These are phyloP conservation scores for Urtica urens DNA, from an alignment of 306 rosid species.

Conservation along the genomic window DNA sequence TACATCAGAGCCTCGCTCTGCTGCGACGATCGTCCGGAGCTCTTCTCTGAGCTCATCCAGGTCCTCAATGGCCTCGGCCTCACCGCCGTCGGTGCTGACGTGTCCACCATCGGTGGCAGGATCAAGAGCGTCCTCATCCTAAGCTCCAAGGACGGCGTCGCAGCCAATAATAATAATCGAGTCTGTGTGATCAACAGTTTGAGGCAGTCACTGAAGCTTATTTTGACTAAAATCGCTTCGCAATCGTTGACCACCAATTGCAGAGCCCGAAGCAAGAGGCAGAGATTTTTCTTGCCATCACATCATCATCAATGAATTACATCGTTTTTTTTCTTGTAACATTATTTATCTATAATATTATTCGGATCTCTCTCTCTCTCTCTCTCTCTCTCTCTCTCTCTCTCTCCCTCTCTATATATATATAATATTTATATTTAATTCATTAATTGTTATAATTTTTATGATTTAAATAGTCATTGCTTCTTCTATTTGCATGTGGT, in stretches of 20 bases:
- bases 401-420: too few relatives aligned
- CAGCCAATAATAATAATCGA: too few relatives aligned
- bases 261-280: constrained; percentile 81
- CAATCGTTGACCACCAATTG: constrained; percentile 36
- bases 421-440: too few relatives aligned
- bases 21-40: constrained; percentile 84
- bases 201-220: constrained; percentile 65
- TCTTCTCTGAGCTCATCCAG: constrained; percentile 74
- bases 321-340: too few relatives aligned
- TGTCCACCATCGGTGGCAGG: constrained; percentile 77
- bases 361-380: not conserved
- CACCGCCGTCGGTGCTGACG: constrained; percentile 70
- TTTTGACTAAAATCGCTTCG: constrained; percentile 48
- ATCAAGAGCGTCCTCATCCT: constrained; percentile 66
- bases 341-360: not conserved
- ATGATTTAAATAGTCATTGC: too few relatives aligned
- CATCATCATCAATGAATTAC: constrained; percentile 20
- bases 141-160: constrained; percentile 49
- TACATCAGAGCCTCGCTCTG: constrained; percentile 70
- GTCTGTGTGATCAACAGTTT: constrained; percentile 42
- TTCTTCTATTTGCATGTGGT: too few relatives aligned
- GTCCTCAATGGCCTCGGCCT: constrained; percentile 56
- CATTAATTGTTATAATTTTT: too few relatives aligned
- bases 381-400: too few relatives aligned
- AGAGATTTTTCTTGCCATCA: constrained; percentile 84